These are phyloP conservation scores for Melanogaster broomeanus DNA, from an alignment of 768 basidiomycete genomes.

Conservation along the genomic window DNA sequence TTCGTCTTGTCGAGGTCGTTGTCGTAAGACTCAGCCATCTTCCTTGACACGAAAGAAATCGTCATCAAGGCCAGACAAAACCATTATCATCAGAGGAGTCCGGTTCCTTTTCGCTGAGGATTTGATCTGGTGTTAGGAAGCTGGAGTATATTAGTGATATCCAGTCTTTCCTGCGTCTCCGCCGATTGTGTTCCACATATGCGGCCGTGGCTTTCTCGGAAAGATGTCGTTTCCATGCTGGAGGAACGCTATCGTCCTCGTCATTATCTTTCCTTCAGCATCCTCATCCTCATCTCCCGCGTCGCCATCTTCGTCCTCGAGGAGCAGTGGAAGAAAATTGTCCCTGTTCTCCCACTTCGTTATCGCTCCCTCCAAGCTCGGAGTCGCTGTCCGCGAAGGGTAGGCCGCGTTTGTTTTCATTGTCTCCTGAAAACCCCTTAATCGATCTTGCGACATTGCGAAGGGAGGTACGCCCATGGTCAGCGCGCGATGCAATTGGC, in stretches of 20 bases:
- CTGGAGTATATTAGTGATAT: slow-evolving; percentile 83
- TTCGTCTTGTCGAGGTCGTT: slow-evolving; percentile 73
- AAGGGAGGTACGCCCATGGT: slow-evolving; percentile 52
- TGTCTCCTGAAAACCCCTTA: slow-evolving; percentile 37
- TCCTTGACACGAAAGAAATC: slow-evolving; percentile 74
- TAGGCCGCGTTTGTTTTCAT: slow-evolving; percentile 43
- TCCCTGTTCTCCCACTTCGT: slow-evolving; percentile 37
- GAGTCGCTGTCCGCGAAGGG: slow-evolving; percentile 83
- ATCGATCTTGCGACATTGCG: slow-evolving; percentile 43
- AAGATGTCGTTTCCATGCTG: slow-evolving; percentile 77
- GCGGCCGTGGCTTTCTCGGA: slow-evolving; percentile 47
- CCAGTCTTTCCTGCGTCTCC: slow-evolving; percentile 65
- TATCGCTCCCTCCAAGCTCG: slow-evolving; percentile 57
- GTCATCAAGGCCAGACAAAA: slow-evolving; percentile 51
- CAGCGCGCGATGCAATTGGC: slow-evolving; percentile 6
- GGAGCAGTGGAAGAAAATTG: slow-evolving; percentile 40
- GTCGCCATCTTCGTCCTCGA: slow-evolving; percentile 53
- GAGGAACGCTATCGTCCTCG: slow-evolving; percentile 44
- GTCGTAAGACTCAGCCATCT: slow-evolving; percentile 36
- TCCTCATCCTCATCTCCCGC: slow-evolving; percentile 47
- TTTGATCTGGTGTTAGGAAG: slow-evolving; percentile 66
- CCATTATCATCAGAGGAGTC: neutral
- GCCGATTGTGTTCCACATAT: slow-evolving; percentile 40
- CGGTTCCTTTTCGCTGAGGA: slow-evolving; percentile 47
- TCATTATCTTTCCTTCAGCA: slow-evolving; percentile 37